These are phyloP conservation scores for Penicillium silybi DNA, from an alignment of 495 filamentous ascomycete genomes.

Conservation along the genomic window DNA sequence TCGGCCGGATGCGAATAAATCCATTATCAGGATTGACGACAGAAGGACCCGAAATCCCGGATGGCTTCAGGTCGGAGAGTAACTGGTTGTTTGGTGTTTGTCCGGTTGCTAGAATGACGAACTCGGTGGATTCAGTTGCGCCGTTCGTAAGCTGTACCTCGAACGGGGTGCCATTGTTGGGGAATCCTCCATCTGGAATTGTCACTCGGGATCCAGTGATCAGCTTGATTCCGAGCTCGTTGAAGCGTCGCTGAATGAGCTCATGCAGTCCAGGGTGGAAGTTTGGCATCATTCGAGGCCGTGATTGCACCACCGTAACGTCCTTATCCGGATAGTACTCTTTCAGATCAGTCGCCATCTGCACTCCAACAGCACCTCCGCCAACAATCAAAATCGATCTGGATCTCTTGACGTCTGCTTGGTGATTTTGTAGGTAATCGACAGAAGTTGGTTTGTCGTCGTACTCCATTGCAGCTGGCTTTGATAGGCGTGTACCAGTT, in stretches of 20 bases:
- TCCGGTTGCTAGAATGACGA: slow-evolving; percentile 52
- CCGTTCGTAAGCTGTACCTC: slow-evolving; percentile 34
- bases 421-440: slow-evolving; percentile 37
- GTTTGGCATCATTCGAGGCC: slow-evolving; percentile 46
- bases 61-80: slow-evolving; percentile 38
- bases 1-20: slow-evolving; percentile 50
- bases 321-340: slow-evolving; percentile 54
- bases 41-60: slow-evolving; percentile 14
- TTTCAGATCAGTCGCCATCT: slow-evolving; percentile 59
- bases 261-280: slow-evolving; percentile 50
- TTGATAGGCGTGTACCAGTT: slow-evolving; percentile 42
- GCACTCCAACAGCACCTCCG: slow-evolving; percentile 58
- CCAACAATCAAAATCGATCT: slow-evolving; percentile 53
- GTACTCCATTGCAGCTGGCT: slow-evolving; percentile 43
- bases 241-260: slow-evolving; percentile 39
- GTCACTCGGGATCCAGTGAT: slow-evolving; percentile 35
- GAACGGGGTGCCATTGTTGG: slow-evolving; percentile 24
- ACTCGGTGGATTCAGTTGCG: slow-evolving; percentile 28
- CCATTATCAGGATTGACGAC: slow-evolving; percentile 47
- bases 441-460: slow-evolving; percentile 45
- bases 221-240: slow-evolving; percentile 35
- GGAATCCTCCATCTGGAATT: slow-evolving; percentile 30
- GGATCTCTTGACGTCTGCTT: slow-evolving; percentile 30
- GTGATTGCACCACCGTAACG: slow-evolving; percentile 55
- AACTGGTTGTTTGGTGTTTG: slow-evolving; percentile 54